Base-by-base conservation (phyloP, 2,329 filamentous ascomycete genomes). In the Diaporthe caulivora region DNA sequence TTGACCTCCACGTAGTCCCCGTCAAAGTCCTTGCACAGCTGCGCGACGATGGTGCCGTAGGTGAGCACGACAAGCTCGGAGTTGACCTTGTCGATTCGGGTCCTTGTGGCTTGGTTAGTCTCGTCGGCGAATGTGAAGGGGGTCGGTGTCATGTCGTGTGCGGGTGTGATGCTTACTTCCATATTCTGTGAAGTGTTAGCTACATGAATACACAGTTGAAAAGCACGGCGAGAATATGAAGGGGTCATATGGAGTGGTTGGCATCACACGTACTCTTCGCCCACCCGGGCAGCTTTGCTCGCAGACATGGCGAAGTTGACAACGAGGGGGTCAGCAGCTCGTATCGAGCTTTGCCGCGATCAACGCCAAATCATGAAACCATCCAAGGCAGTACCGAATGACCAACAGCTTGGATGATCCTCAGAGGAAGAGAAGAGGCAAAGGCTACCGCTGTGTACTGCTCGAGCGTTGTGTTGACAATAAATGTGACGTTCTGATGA, bases 21-120 rank as follows among this genome's bases (percentile, higher is more conserved):
- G 79, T 98, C 95, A 82, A 96, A 98, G 86, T 99, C 97, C 83
- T 96, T 96, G 87, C 96, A 98, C 77, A 99, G 88, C 83, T 98
- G 96, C 72, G 95, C 94, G 72, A 99, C 97, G 76, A 99, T 97
- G 31, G 97, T 98, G 80, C 97, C 97, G 83, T 99, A 99, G 42
- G 97, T 99, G 79, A 99, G 90, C 58, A 95, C 98, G 69, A 99
- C 96, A 75, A 99, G 90, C 86, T 99, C 97, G 77, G 97, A 95
- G 84, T 98, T 98, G 86, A 98, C 95, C 85, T 98, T 98, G 85
- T 98, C 96, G 80, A 98, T 93, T 80, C 95, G 93, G 74, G 94
- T 97, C 86, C 96, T 98, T 82, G 58, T 40, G 67, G 64, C 57
- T 21, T 58, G 78, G 84, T 77, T n/a, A 71, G 69, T 60, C 24